A percentile compares a stretch with the other conserved stretches of the same genome.
Evolutionary conservation across 805 yeast species (phyloP).

Genomic region (Saccharomycopsis fermentans): DNA sequence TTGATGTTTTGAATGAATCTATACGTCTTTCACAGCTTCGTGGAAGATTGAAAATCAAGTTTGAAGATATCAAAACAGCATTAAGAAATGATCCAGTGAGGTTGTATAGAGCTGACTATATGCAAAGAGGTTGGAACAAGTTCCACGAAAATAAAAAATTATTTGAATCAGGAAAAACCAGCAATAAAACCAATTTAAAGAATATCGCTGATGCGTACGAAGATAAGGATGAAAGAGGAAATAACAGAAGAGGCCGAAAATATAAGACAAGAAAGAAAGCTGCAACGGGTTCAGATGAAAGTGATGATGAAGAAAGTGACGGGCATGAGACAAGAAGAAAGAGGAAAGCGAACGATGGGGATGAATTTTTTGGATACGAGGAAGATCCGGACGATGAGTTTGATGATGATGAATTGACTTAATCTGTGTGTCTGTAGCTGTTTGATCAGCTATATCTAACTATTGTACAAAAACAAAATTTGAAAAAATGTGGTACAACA

Average conservation of each 20-base stretch:
- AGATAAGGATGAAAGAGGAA: not conserved
- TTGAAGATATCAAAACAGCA: constrained; percentile 16
- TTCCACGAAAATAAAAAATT: constrained; percentile 12
- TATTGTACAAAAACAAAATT: not conserved
- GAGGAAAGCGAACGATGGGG: not conserved
- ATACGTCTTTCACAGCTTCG: constrained; percentile 11
- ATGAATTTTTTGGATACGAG: constrained; percentile 1
- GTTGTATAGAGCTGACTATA: constrained; percentile 14
- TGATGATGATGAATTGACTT: not conserved
- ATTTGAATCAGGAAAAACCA: constrained; percentile 9
- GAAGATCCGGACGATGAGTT: constrained; percentile 8
- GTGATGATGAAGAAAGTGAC: constrained; percentile 9
- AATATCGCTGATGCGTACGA: constrained; percentile 2
- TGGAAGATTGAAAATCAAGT: constrained; percentile 15
- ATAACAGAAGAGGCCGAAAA: constrained; percentile 5
- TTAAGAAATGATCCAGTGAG: constrained; percentile 15
- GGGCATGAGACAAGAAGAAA: constrained; percentile 1
- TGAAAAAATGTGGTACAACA: too few relatives aligned
- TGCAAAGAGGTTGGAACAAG: constrained; percentile 10
- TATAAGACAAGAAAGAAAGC: constrained; percentile 10
- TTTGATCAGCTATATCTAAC: not conserved
- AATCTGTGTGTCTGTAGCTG: not conserved
- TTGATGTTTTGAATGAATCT: constrained; percentile 16
- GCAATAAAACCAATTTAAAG: constrained; percentile 4
- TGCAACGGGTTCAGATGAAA: not conserved